These are phyloP conservation scores for Ceratobasidium sp. DNA, from an alignment of 1,284 basidiomycete species.

Conservation along the genomic window DNA sequence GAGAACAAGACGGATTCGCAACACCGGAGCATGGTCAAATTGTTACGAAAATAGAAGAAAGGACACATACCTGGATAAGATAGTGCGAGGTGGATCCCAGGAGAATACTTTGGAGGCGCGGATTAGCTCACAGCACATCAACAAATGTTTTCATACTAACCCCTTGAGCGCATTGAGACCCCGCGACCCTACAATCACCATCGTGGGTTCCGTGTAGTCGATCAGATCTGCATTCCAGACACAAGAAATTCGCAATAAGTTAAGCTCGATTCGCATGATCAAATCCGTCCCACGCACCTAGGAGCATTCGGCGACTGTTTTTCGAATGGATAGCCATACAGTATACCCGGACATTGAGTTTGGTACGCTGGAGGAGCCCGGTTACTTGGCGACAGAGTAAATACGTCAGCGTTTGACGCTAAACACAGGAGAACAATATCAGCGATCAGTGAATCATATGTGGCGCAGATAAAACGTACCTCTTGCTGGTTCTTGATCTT, in stretches of 20 bases:
- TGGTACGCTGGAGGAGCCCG: slow-evolving; percentile 87
- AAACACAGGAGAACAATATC: slow-evolving; percentile 5
- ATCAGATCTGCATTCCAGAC: slow-evolving; percentile 70
- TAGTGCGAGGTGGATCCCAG: slow-evolving; percentile 98
- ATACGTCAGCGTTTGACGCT: slow-evolving; percentile 89
- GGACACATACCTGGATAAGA: slow-evolving; percentile 73
- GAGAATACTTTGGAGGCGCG: slow-evolving; percentile 68
- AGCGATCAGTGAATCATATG: slow-evolving; percentile 15
- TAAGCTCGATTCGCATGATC: neutral
- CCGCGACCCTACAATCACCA: slow-evolving; percentile 95
- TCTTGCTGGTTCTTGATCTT: slow-evolving; percentile 89
- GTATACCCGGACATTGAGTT: slow-evolving; percentile 81
- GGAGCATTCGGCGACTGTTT: slow-evolving; percentile 90
- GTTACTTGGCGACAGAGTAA: slow-evolving; percentile 89
- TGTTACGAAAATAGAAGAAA: neutral
- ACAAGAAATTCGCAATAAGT: neutral
- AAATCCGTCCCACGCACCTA: slow-evolving; percentile 60
- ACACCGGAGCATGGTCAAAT: neutral
- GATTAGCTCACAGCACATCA: neutral
- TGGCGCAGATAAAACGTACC: slow-evolving; percentile 55
- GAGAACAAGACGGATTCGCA: neutral
- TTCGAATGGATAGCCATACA: slow-evolving; percentile 98
- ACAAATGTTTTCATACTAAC: slow-evolving; percentile 55
- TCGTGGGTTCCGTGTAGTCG: slow-evolving; percentile 88
- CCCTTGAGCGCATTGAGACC: slow-evolving; percentile 90